Evolutionary conservation across 805 yeast species (phyloP).

Genomic region (Wickerhamomyces rabaulensis): DNA sequence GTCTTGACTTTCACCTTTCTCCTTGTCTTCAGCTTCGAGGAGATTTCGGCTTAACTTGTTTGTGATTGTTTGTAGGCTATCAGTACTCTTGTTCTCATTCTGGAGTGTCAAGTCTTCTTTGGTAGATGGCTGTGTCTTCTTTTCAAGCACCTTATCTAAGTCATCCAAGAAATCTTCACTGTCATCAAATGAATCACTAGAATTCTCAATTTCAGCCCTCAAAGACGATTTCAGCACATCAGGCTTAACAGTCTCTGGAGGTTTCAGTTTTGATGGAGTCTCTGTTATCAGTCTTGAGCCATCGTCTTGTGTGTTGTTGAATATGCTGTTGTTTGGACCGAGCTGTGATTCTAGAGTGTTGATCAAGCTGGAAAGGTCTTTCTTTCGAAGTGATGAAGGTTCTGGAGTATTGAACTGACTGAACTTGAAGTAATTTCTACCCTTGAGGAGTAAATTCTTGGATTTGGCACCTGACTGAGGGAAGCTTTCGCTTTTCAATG

Average conservation of each 20-base stretch:
- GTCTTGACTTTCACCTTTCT: not conserved
- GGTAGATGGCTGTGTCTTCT: constrained; percentile 1
- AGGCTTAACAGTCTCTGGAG: not conserved
- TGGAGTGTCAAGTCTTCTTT: not conserved
- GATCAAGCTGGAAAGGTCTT: constrained; percentile 16
- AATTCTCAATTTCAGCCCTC: constrained; percentile 7
- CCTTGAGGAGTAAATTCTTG: constrained; percentile 1
- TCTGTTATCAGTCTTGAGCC: not conserved
- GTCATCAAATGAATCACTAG: constrained; percentile 20
- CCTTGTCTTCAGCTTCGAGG: not conserved
- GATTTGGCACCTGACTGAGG: constrained; percentile 4
- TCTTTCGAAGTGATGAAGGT: constrained; percentile 4
- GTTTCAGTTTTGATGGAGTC: constrained; percentile 13
- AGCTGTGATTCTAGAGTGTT: constrained; percentile 9
- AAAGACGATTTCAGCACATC: not conserved
- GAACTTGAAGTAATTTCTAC: not conserved
- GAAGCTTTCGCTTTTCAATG: constrained; percentile 10
- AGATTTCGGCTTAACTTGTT: constrained; percentile 13
- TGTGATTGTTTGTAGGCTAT: constrained; percentile 1
- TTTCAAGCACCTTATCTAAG: constrained; percentile 7
- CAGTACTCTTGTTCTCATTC: not conserved
- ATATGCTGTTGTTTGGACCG: constrained; percentile 1
- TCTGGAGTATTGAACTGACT: constrained; percentile 8
- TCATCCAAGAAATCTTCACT: constrained; percentile 23
- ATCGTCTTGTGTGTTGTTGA: constrained; percentile 7